A percentile compares a stretch with the other conserved stretches of the same genome.
phyloP scores from a whole-genome alignment of 345 rosid species.

The Linum tenue region DNA sequence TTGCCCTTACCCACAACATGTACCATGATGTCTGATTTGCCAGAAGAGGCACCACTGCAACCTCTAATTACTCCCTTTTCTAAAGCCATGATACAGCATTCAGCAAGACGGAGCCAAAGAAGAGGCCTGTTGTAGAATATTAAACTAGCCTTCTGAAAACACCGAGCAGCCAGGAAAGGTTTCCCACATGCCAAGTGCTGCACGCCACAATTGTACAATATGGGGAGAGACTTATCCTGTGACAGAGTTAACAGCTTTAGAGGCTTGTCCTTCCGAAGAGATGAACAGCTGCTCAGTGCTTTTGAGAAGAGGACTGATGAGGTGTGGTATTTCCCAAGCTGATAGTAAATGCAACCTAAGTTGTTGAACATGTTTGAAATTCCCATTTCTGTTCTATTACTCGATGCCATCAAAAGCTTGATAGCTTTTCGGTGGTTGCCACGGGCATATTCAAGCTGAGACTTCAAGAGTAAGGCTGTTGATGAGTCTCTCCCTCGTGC shows the following conservation, averaged over 20 bases:
- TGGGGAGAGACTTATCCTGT: conserved; percentile 73
- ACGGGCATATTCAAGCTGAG: conserved; percentile 95
- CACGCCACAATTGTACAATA: conserved; percentile 78
- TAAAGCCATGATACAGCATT: conserved; percentile 82
- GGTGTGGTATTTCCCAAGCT: conserved; percentile 56
- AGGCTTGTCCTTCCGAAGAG: conserved; percentile 68
- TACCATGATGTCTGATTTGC: conserved; percentile 46
- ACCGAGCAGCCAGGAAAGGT: conserved; percentile 79
- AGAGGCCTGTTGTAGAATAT: conserved; percentile 59
- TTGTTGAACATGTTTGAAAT: conserved; percentile 73
- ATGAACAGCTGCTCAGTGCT: conserved; percentile 58
- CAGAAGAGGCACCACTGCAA: conserved; percentile 21
- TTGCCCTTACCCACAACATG: conserved; percentile 83
- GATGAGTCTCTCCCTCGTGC: conserved; percentile 87
- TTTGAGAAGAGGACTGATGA: conserved; percentile 65
- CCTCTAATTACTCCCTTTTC: conserved; percentile 59
- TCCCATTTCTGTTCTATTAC: conserved; percentile 55
- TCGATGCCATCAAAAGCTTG: conserved; percentile 76
- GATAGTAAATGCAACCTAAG: conserved; percentile 89
- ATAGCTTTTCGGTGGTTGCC: conserved; percentile 92
- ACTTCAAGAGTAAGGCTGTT: conserved; percentile 77
- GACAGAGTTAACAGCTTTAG: conserved; percentile 54
- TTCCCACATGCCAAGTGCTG: conserved; percentile 79
- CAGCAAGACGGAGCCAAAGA: conserved; percentile 92
- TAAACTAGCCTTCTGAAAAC: conserved; percentile 70